These are phyloP conservation scores for Tilletia caries DNA, from an alignment of 1,284 basidiomycete species.

Conservation along the genomic window DNA sequence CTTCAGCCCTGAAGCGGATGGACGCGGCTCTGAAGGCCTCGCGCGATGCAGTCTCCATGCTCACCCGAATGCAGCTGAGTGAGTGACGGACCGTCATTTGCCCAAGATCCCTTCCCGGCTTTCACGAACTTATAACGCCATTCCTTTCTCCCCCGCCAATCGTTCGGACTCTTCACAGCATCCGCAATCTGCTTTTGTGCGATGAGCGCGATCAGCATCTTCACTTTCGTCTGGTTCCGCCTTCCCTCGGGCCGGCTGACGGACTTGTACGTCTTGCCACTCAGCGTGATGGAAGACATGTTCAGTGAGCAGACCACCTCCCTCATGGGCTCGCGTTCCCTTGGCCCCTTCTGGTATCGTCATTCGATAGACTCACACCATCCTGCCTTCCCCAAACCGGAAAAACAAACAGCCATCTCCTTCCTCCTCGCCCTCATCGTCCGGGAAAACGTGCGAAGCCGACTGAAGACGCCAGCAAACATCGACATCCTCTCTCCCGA, in stretches of 20 bases:
- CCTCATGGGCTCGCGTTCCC: neutral
- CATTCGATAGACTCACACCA: too few relatives aligned
- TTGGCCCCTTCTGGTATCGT: too few relatives aligned
- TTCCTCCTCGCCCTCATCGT: slow-evolving; percentile 7
- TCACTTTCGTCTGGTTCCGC: neutral
- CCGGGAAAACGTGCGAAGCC: neutral
- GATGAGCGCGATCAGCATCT: slow-evolving; percentile 11
- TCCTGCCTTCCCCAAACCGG: neutral
- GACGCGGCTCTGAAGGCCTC: slow-evolving; percentile 2
- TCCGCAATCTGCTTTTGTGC: neutral
- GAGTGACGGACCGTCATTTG: neutral
- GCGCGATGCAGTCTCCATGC: neutral
- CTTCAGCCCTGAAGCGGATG: neutral
- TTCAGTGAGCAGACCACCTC: neutral
- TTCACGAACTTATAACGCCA: too few relatives aligned
- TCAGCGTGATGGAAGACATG: slow-evolving; percentile 9
- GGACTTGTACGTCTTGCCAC: slow-evolving; percentile 3
- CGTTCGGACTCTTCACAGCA: neutral
- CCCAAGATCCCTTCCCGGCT: neutral
- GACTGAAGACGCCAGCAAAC: neutral
- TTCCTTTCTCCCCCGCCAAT: neutral
- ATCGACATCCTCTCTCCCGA: slow-evolving; percentile 2
- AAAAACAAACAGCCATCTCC: slow-evolving; percentile 4
- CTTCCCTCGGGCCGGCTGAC: neutral
- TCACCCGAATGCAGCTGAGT: neutral